phyloP scores from a whole-genome alignment of 352 stramenopile species.

The Hyaloperonospora brassicae region DNA sequence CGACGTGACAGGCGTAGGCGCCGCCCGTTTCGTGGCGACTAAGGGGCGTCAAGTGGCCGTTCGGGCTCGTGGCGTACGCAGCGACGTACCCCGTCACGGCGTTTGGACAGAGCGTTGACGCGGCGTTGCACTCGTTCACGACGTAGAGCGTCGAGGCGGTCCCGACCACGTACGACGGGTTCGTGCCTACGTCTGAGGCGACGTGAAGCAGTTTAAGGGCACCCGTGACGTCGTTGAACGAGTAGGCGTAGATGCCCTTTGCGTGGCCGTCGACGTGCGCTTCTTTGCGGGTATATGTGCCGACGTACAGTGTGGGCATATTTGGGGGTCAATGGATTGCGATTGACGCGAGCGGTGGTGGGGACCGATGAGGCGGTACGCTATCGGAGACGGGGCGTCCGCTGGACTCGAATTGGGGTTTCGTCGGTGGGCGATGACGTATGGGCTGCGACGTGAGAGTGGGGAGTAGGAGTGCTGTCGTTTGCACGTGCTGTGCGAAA shows the following conservation, averaged over 20 bases:
- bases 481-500: no score
- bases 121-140: slow-evolving; percentile 63
- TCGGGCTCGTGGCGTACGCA: slow-evolving; percentile 38
- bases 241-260: slow-evolving; percentile 62
- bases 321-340: neutral
- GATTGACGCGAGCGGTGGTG: no score
- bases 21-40: slow-evolving; percentile 50
- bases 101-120: slow-evolving; percentile 18
- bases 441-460: no score
- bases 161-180: slow-evolving; percentile 56
- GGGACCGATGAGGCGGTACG: no score
- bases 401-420: no score
- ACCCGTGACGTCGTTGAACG: slow-evolving; percentile 43
- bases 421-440: no score
- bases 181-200: slow-evolving; percentile 47
- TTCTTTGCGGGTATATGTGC: slow-evolving; percentile 80
- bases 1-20: slow-evolving; percentile 54
- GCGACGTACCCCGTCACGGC: slow-evolving; percentile 50
- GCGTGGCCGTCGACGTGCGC: slow-evolving; percentile 70
- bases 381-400: no score
- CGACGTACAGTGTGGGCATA: slow-evolving; percentile 55
- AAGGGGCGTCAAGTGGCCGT: slow-evolving; percentile 35
- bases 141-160: slow-evolving; percentile 42
- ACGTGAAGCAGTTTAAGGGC: slow-evolving; percentile 38
- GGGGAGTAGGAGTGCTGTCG: no score